A percentile compares a stretch with the other conserved stretches of the same genome.
Evolutionary conservation across 495 filamentous ascomycete genomes (phyloP).

Genomic region (Neurospora sp.): DNA sequence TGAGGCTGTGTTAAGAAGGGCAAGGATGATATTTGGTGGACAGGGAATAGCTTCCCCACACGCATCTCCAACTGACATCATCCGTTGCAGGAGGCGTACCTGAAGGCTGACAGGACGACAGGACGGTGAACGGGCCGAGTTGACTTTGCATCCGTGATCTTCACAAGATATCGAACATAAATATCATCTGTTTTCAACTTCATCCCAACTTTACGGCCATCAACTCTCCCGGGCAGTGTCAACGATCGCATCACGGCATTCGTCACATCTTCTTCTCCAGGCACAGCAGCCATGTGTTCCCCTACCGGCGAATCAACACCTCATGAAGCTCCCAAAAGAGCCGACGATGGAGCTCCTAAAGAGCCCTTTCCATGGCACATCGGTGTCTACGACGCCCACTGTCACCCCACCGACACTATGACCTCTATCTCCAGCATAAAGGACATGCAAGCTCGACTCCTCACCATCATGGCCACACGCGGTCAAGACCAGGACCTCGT

Average conservation of each 20-base stretch:
- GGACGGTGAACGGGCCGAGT: neutral
- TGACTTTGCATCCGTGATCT: neutral
- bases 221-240: neutral
- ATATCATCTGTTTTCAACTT: neutral
- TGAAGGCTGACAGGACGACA: neutral
- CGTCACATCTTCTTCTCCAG: neutral
- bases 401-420: slow-evolving; percentile 98
- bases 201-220: neutral
- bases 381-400: slow-evolving; percentile 86
- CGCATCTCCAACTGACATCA: neutral
- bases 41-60: neutral
- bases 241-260: neutral
- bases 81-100: neutral
- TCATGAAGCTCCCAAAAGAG: neutral
- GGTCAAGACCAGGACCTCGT: slow-evolving; percentile 83
- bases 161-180: neutral
- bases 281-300: slow-evolving; percentile 8
- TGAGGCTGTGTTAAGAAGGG: neutral
- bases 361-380: slow-evolving; percentile 69
- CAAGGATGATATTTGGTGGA: neutral
- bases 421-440: slow-evolving; percentile 55
- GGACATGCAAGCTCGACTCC: slow-evolving; percentile 61
- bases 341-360: neutral
- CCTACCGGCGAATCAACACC: slow-evolving; percentile 1
- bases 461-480: slow-evolving; percentile 87